Conservation (phyloP, 2,329 filamentous ascomycete species). For the Pyrenochaeta sp. region DNA sequence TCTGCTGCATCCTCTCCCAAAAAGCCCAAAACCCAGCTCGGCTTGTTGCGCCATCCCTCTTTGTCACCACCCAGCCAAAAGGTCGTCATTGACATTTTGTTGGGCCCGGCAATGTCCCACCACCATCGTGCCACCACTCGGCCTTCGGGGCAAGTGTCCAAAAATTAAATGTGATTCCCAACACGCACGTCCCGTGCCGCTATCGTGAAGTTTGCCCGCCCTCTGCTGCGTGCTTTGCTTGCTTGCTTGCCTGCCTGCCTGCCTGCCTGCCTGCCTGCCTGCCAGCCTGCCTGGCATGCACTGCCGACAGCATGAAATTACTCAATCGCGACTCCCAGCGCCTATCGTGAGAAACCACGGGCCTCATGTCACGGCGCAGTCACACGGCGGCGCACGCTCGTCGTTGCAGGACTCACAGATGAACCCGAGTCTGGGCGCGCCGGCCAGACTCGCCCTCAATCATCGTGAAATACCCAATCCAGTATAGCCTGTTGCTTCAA, state of each 20-base stretch:
- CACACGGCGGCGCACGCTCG: constrained; percentile 15
- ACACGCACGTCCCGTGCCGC: too few species aligned
- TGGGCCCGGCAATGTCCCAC: constrained; percentile 1
- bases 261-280: too few species aligned
- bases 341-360: constrained; percentile 23
- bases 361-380: constrained; percentile 16
- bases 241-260: too few species aligned
- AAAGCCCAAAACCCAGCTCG: not conserved
- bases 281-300: not conserved
- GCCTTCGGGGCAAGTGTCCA: too few species aligned
- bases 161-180: too few species aligned
- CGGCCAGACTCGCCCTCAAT: constrained; percentile 25
- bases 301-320: constrained; percentile 10
- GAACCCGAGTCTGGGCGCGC: constrained; percentile 34
- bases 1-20: not conserved
- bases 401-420: constrained; percentile 19
- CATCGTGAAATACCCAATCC: constrained; percentile 46
- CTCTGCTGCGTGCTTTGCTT: too few species aligned
- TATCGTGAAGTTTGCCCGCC: too few species aligned
- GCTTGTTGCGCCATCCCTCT: not conserved
- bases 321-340: constrained; percentile 12
- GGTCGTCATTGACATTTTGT: not conserved
- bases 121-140: not conserved
- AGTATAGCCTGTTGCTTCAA: constrained; percentile 37
- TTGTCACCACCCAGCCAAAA: not conserved